Evolutionary conservation across 306 rosid genomes (phyloP).

Genomic region (Quillaja saponaria): DNA sequence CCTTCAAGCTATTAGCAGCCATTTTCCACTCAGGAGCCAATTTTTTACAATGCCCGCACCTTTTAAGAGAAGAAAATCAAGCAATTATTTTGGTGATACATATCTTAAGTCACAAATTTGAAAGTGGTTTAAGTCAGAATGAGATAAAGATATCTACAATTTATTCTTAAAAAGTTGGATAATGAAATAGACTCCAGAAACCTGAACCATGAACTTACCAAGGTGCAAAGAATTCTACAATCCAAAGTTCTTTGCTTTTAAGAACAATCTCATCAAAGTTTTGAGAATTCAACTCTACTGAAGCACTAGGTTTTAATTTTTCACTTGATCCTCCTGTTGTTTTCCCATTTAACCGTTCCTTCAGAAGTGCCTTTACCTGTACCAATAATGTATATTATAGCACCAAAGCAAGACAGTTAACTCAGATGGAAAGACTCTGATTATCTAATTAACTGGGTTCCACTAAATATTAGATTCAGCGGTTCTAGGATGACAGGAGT

Average conservation of each 20-base stretch:
- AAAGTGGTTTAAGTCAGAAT: conserved; percentile 10
- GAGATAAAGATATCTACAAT: conserved; percentile 13
- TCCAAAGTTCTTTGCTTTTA: conserved; percentile 96
- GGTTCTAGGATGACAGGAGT: background rate
- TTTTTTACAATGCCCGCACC: conserved; percentile 98
- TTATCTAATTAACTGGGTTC: conserved; percentile 9
- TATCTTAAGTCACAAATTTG: conserved; percentile 9
- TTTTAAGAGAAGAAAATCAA: conserved; percentile 38
- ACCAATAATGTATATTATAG: conserved; percentile 4
- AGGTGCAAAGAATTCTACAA: conserved; percentile 98
- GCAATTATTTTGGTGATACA: conserved; percentile 17
- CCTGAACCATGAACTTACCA: conserved; percentile 52
- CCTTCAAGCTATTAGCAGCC: conserved; percentile 76
- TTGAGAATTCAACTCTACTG: conserved; percentile 71
- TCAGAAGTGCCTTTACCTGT: conserved; percentile 81
- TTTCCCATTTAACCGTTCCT: conserved; percentile 87
- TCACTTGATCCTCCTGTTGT: conserved; percentile 74
- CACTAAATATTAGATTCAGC: background rate
- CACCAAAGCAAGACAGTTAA: background rate
- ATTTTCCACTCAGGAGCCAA: conserved; percentile 97
- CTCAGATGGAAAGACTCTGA: conserved; percentile 6
- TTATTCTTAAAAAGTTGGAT: conserved; percentile 12
- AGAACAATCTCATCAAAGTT: conserved; percentile 84
- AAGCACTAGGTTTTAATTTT: conserved; percentile 69
- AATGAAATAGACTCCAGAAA: background rate